These are phyloP conservation scores for Trametes polyzona DNA, from an alignment of 1,284 basidiomycete genomes.

Conservation along the genomic window DNA sequence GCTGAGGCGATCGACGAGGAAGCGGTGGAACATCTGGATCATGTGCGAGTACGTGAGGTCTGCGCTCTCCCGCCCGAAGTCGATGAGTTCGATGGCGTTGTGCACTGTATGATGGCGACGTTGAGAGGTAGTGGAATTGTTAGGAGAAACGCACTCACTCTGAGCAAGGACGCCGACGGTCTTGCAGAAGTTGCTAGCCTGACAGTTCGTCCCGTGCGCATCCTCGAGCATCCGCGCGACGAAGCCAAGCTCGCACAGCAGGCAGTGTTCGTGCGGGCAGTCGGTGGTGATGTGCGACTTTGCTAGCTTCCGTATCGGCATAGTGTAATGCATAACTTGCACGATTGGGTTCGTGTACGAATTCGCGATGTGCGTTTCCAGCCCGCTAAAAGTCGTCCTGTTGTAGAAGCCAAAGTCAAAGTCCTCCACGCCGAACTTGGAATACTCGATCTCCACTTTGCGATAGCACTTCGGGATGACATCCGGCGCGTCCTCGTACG, in stretches of 20 bases:
- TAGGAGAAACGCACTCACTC: slow-evolving; percentile 52
- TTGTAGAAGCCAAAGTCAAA: slow-evolving; percentile 99
- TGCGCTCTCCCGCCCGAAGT: slow-evolving; percentile 78
- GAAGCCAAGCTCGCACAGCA: slow-evolving; percentile 96
- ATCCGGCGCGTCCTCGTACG: slow-evolving; percentile 51
- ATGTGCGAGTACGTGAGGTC: slow-evolving; percentile 83
- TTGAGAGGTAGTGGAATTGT: slow-evolving; percentile 27
- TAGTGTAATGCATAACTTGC: slow-evolving; percentile 87
- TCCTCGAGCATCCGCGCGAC: slow-evolving; percentile 96
- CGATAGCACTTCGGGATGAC: slow-evolving; percentile 86
- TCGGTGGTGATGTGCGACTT: slow-evolving; percentile 91
- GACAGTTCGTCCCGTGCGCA: slow-evolving; percentile 93
- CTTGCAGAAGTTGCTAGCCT: slow-evolving; percentile 95
- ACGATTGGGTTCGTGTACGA: slow-evolving; percentile 96
- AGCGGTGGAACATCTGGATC: slow-evolving; percentile 95
- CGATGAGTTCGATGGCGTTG: slow-evolving; percentile 87
- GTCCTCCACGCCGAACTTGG: slow-evolving; percentile 98
- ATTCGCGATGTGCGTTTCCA: slow-evolving; percentile 97
- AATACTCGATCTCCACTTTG: slow-evolving; percentile 97
- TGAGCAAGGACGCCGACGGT: slow-evolving; percentile 84
- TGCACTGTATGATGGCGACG: slow-evolving; percentile 38
- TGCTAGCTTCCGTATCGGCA: slow-evolving; percentile 81
- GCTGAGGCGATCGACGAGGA: slow-evolving; percentile 83
- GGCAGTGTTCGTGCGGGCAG: slow-evolving; percentile 88
- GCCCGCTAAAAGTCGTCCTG: slow-evolving; percentile 85